These are phyloP conservation scores for Acacia melanoxylon DNA, from an alignment of 306 rosid genomes.

Conservation along the genomic window DNA sequence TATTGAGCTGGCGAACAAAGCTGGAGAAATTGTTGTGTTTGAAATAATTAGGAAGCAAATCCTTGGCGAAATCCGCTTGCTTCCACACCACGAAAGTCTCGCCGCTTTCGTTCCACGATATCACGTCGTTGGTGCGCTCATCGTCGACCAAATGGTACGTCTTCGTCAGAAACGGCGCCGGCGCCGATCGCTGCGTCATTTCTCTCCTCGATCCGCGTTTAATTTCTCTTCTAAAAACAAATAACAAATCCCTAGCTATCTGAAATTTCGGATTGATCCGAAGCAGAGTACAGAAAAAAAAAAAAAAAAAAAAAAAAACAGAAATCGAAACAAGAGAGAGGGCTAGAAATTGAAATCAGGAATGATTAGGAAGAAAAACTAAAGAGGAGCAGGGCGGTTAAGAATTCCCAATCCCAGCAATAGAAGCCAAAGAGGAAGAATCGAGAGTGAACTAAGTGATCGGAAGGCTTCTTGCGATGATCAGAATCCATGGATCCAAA, in stretches of 20 bases:
- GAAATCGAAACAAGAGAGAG: not conserved
- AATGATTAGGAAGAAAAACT: slow-evolving; percentile 39
- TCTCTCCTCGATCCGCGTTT: slow-evolving; percentile 20
- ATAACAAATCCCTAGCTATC: not conserved
- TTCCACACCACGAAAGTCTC: slow-evolving; percentile 82
- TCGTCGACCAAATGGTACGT: slow-evolving; percentile 78
- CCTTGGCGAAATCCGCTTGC: slow-evolving; percentile 72
- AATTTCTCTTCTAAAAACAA: not conserved
- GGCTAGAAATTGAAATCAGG: not conserved
- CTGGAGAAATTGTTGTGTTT: slow-evolving; percentile 97
- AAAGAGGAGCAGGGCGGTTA: slow-evolving; percentile 89
- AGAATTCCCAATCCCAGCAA: slow-evolving; percentile 97
- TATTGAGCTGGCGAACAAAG: slow-evolving; percentile 96
- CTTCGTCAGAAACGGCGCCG: slow-evolving; percentile 87
- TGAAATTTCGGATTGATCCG: not conserved
- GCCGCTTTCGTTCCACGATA: slow-evolving; percentile 79
- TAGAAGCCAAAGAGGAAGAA: slow-evolving; percentile 78
- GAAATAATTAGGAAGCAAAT: slow-evolving; percentile 79
- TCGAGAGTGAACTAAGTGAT: slow-evolving; percentile 46
- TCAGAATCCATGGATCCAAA: slow-evolving; percentile 61
- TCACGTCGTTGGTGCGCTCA: slow-evolving; percentile 53
- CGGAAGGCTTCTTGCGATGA: slow-evolving; percentile 35
- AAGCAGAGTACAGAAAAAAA: not conserved
- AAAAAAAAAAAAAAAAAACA: not conserved
- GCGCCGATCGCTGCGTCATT: slow-evolving; percentile 70